Base-by-base conservation (phyloP, 768 basidiomycete genomes). In the Suillus paluster region DNA sequence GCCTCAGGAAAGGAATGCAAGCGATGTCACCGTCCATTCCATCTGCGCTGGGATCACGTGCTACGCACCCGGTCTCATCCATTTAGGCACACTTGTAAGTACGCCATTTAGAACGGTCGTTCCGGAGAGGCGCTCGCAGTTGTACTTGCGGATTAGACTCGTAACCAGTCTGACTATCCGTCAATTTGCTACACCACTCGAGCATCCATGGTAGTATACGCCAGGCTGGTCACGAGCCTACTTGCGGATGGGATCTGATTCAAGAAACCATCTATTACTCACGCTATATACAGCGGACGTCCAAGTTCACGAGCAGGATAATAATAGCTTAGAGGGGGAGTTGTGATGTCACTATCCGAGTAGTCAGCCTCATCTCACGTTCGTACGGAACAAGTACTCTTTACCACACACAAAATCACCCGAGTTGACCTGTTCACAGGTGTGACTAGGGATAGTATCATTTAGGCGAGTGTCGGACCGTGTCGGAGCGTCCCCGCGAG, bases 1-100 rank as follows among this genome's bases (percentile, higher is more conserved):
- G 49, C 50, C 62, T 39, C 56, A 53, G 33, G 30, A 44, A 41
- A 36, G 25, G 14, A 17, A 57, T 25, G 46, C 46, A 42, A 52
- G 38, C 21, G 19, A 38, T 55, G 25, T 46, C n/a, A 6, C 23
- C 30, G 44, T 34, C 27, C 33, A 48, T n/a, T 14, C 49, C 6
- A 27, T 34, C 34, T 50, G 50, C 53, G 58, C 21, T 54, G 17
- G 10, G 59, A 44, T 48, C 68, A 69, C 61, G 66, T 64, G 66
- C 34, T 44, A 34, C 30, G 6, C 52, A 41, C 54, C 60, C 55
- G 39, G 59, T 52, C 36, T 30, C 58, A 38, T 39, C 54, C 54
- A 50, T 33, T 6, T 3, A 30, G 30, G 30, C 6, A 30, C 6
- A 3, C 6, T 30, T 30, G 6, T 30, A 49, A 49, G 27, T 19